A percentile compares a stretch with the other conserved stretches of the same genome.
These are phyloP conservation scores for Mycena venus DNA, from an alignment of 768 basidiomycete species.

Conservation along the genomic window DNA sequence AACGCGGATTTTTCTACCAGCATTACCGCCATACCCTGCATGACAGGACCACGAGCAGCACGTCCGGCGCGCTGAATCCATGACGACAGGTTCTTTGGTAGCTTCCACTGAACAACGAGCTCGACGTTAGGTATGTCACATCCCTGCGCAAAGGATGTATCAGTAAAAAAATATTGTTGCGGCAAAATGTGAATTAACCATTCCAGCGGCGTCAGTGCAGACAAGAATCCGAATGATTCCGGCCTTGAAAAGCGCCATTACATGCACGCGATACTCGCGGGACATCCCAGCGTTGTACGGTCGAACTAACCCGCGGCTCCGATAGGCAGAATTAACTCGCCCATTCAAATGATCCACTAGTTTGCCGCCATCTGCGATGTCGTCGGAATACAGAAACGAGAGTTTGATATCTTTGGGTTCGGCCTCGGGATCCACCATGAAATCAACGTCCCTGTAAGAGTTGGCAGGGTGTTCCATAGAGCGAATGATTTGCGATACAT, in stretches of 20 bases:
- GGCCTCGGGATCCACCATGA: conserved; percentile 39
- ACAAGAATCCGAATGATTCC: conserved; percentile 45
- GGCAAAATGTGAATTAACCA: no score
- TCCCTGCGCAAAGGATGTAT: conserved; percentile 2
- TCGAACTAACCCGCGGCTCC: conserved; percentile 35
- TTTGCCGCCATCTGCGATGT: conserved; percentile 38
- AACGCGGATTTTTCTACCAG: conserved; percentile 36
- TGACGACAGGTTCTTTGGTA: conserved; percentile 41
- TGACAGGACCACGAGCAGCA: conserved; percentile 39
- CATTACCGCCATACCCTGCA: conserved; percentile 42
- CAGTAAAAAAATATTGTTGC: not conserved
- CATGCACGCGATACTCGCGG: conserved; percentile 31
- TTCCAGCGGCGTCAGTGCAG: conserved; percentile 56
- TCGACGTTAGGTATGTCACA: conserved; percentile 46
- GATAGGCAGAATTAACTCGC: conserved; percentile 23
- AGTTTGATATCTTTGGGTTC: conserved; percentile 25
- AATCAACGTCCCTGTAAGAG: conserved; percentile 49
- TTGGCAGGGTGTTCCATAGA: conserved; percentile 49
- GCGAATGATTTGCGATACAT: conserved; percentile 51
- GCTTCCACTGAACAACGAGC: conserved; percentile 54
- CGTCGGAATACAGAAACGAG: conserved; percentile 50
- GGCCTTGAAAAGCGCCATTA: conserved; percentile 41
- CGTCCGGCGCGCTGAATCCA: conserved; percentile 51
- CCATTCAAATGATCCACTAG: conserved; percentile 42
- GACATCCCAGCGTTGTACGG: conserved; percentile 45